Conservation (phyloP, 768 basidiomycete species). For the Boletales sp. region DNA sequence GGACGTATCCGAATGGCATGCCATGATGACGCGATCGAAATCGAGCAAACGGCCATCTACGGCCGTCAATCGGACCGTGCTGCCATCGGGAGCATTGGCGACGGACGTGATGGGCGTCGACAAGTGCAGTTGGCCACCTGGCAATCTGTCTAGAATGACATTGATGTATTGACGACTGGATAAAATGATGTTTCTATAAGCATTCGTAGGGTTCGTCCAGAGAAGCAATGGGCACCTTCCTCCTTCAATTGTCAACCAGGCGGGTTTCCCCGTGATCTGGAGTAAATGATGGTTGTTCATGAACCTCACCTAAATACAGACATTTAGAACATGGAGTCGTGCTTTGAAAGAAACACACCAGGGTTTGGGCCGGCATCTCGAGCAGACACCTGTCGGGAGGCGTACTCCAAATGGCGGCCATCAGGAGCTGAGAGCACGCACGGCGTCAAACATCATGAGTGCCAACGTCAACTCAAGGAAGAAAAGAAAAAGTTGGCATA, state of each 20-base stretch:
- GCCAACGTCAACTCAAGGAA: background rate
- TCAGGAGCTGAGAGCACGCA: conserved; percentile 57
- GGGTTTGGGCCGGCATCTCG: conserved; percentile 66
- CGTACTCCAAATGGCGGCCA: conserved; percentile 77
- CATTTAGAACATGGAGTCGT: background rate
- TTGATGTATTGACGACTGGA: conserved; percentile 64
- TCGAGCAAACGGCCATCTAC: conserved; percentile 38
- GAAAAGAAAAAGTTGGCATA: conserved; percentile 17
- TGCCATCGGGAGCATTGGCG: conserved; percentile 23
- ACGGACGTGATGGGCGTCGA: conserved; percentile 53
- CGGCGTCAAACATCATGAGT: background rate
- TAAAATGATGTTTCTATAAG: background rate
- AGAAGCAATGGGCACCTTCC: conserved; percentile 51
- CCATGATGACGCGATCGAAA: conserved; percentile 73
- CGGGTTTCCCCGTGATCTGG: conserved; percentile 65
- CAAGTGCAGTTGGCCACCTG: conserved; percentile 52
- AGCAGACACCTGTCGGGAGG: conserved; percentile 37
- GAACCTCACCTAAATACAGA: conserved; percentile 50
- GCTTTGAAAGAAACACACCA: conserved; percentile 35
- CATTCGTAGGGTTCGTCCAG: too few species aligned
- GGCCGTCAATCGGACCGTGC: conserved; percentile 43
- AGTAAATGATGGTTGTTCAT: conserved; percentile 73
- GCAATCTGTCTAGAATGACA: conserved; percentile 53
- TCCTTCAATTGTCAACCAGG: conserved; percentile 69
- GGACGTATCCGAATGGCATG: conserved; percentile 68